Evolutionary conservation across 208 protist genomes (phyloP), one percentile per base, ranked within the genome.

Genomic region (Balamuthia mandrillaris): DNA sequence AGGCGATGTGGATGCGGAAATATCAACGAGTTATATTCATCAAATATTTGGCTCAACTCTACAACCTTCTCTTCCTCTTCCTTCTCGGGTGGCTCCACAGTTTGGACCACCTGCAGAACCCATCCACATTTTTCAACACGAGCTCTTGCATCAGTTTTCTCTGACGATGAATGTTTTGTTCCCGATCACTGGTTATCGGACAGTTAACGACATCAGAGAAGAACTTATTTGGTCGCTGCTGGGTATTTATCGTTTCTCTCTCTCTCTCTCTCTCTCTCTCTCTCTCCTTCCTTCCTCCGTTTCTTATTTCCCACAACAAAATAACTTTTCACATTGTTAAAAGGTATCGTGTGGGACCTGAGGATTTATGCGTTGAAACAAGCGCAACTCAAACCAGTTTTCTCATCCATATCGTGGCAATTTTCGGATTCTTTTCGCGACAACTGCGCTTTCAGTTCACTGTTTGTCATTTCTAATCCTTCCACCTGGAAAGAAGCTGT

Each of bases 81-180:
- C 10, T 41, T 27, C 56, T 7, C 6, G 52, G 66, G 29, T 44
- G 4, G 52, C 66, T 47, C 66, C 66, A 21, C 37, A 37, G 6
- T 75, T 75, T 29, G 66, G 52, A 44, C 66, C 66, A 9, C 39
- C 66, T 16, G 52, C 16, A 29, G 66, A 75, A 44, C 24, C 42
- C 24, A 47, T 75, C 29, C 45, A 44, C 66, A 75, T 75, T 31
- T 75, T 75, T 33, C 66, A 75, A 18, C 66, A 75, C 42, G 66
- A 75, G 41, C 66, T 75, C 24, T 44, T 75, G 16, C 66, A 75
- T 35, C 66, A 75, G 42, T 75, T 75, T 52, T 75, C 66, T 37
- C 41, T 75, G 10, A 75, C 66, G 42, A 75, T 75, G 42, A 75
- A 75, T 44, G 42, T 54, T 33, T 44, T 75, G 42, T 75, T 75